A percentile compares a stretch with the other conserved stretches of the same genome.
phyloP scores from a whole-genome alignment of 2,329 filamentous ascomycete genomes.

The Chaetomium strumarium region DNA sequence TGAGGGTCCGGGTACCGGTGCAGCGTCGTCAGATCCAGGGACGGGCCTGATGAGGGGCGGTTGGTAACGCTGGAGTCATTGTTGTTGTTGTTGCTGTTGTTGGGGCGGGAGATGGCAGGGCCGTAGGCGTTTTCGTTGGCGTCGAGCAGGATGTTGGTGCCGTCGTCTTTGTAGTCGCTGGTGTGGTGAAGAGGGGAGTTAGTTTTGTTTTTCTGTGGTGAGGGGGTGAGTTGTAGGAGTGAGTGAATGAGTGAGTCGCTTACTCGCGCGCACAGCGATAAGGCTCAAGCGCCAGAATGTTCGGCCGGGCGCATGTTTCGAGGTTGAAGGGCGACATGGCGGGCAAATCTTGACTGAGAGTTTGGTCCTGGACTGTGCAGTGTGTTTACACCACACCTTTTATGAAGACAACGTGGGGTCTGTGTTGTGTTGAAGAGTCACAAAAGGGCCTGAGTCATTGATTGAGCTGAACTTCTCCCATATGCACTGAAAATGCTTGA shows the following conservation, averaged over 20 bases:
- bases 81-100: slow-evolving; percentile 30
- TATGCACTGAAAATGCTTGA: slow-evolving; percentile 1
- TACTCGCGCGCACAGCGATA: slow-evolving; percentile 81
- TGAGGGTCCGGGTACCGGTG: slow-evolving; percentile 97
- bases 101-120: slow-evolving; percentile 50
- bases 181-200: slow-evolving; percentile 31
- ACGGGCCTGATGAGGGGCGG: slow-evolving; percentile 40
- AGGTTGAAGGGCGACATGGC: slow-evolving; percentile 63
- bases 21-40: slow-evolving; percentile 72
- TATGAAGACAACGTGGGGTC: slow-evolving; percentile 8
- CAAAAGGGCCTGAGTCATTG: slow-evolving; percentile 8
- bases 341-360: background rate
- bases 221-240: background rate
- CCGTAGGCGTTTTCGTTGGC: slow-evolving; percentile 98
- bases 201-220: slow-evolving; percentile 9
- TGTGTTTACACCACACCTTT: background rate
- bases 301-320: slow-evolving; percentile 66
- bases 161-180: slow-evolving; percentile 98
- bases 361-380: background rate
- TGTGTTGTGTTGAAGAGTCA: slow-evolving; percentile 6
- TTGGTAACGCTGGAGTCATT: slow-evolving; percentile 28
- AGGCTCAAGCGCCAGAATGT: slow-evolving; percentile 69
- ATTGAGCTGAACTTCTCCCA: background rate
- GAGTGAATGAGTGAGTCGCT: slow-evolving; percentile 30
- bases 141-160: slow-evolving; percentile 90